Percentiles rank a stretch among this genome's conserved stretches.
phyloP scores from a whole-genome alignment of 148 eudicot genomes.

The Cornus suecica region DNA sequence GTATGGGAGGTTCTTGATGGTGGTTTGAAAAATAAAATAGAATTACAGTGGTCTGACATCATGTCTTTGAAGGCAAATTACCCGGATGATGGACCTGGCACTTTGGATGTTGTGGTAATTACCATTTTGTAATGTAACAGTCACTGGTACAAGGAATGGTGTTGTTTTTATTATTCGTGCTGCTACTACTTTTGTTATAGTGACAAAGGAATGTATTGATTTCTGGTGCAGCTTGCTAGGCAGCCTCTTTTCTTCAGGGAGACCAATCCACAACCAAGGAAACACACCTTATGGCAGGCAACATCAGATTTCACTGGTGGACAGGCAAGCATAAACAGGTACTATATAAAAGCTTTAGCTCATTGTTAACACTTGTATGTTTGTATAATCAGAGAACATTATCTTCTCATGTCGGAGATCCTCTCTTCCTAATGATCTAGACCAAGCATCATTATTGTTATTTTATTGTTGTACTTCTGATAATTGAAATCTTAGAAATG shows the following conservation, averaged over 20 bases:
- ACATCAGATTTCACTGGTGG: slow-evolving; percentile 82
- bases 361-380: not conserved
- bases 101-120: slow-evolving; percentile 85
- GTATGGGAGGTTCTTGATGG: slow-evolving; percentile 99
- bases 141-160: not conserved
- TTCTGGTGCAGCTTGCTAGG: slow-evolving; percentile 50
- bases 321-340: slow-evolving; percentile 65
- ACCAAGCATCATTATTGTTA: no score
- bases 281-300: slow-evolving; percentile 89
- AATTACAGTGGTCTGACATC: slow-evolving; percentile 97
- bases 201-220: not conserved
- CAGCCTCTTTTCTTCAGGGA: slow-evolving; percentile 89
- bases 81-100: slow-evolving; percentile 86
- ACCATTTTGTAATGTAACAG: not conserved
- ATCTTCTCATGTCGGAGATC: not conserved
- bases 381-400: not conserved
- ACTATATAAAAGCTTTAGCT: not conserved
- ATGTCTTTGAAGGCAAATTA: slow-evolving; percentile 80
- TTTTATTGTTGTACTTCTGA: not conserved
- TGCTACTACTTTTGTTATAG: not conserved
- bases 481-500: not conserved
- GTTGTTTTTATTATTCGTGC: not conserved
- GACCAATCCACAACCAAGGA: slow-evolving; percentile 90
- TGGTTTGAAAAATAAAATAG: slow-evolving; percentile 93
- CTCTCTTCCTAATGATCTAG: not conserved